Percentiles rank a stretch among this genome's conserved stretches.
These are phyloP conservation scores for Myxozyma vanderwaltii DNA, from an alignment of 805 yeast genomes.

Conservation along the genomic window DNA sequence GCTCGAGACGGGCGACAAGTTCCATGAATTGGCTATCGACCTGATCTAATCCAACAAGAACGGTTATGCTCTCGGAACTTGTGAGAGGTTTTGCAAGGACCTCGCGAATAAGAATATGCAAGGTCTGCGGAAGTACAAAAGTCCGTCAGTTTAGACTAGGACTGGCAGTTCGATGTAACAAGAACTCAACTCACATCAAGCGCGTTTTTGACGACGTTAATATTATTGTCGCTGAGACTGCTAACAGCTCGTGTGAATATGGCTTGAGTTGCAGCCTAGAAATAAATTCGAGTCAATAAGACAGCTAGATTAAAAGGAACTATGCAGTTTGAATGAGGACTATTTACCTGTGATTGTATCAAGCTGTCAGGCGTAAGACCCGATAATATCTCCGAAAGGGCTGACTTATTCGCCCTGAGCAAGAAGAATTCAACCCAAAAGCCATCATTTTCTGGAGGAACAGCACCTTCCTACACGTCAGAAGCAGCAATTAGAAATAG, in stretches of 20 bases:
- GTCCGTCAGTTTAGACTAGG: no score
- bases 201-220: slow-evolving; percentile 23
- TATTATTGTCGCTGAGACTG: slow-evolving; percentile 29
- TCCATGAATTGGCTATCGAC: slow-evolving; percentile 37
- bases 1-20: slow-evolving; percentile 33
- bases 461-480: slow-evolving; percentile 21
- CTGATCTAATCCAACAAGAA: slow-evolving; percentile 43
- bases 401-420: slow-evolving; percentile 36
- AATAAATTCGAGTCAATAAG: no score
- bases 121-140: slow-evolving; percentile 24
- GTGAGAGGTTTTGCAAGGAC: slow-evolving; percentile 39
- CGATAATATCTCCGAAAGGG: slow-evolving; percentile 23
- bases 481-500: background rate
- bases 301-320: no score
- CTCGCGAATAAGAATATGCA: slow-evolving; percentile 38
- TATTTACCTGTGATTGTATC: slow-evolving; percentile 23
- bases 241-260: slow-evolving; percentile 36
- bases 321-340: no score
- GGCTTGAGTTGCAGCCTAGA: slow-evolving; percentile 25
- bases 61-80: slow-evolving; percentile 40
- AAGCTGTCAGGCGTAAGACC: slow-evolving; percentile 29
- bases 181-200: slow-evolving; percentile 29
- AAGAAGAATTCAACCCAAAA: slow-evolving; percentile 44
- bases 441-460: slow-evolving; percentile 36
- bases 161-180: no score